A percentile compares a stretch with the other conserved stretches of the same genome.
phyloP scores from a whole-genome alignment of 768 basidiomycete species.

The Suillus weaverae region DNA sequence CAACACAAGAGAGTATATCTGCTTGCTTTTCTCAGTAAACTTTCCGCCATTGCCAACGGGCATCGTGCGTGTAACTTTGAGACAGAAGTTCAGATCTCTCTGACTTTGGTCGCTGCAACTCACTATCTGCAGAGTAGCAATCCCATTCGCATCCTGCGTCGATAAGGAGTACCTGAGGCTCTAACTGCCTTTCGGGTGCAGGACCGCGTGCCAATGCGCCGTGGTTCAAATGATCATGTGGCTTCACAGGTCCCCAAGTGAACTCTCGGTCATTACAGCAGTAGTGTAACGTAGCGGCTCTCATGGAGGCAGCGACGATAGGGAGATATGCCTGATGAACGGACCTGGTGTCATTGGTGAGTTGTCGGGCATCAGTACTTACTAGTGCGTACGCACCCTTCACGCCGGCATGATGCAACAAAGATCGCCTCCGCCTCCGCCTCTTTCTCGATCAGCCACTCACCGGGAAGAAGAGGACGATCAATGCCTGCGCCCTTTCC shows the following conservation, averaged over 20 bases:
- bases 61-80: slow-evolving; percentile 74
- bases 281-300: slow-evolving; percentile 91
- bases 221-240: slow-evolving; percentile 55
- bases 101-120: slow-evolving; percentile 16
- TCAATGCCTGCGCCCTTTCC: slow-evolving; percentile 40
- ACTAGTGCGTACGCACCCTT: slow-evolving; percentile 58
- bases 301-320: slow-evolving; percentile 84
- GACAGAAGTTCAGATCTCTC: slow-evolving; percentile 38
- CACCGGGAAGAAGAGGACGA: slow-evolving; percentile 62
- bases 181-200: slow-evolving; percentile 37
- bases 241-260: slow-evolving; percentile 74
- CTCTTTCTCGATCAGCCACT: slow-evolving; percentile 92
- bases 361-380: neutral
- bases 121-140: slow-evolving; percentile 65
- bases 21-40: slow-evolving; percentile 78
- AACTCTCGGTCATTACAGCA: slow-evolving; percentile 90
- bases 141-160: slow-evolving; percentile 94
- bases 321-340: slow-evolving; percentile 90
- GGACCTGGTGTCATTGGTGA: slow-evolving; percentile 45
- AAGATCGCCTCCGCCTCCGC: slow-evolving; percentile 94
- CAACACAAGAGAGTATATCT: slow-evolving; percentile 84
- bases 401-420: slow-evolving; percentile 83
- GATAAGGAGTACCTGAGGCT: slow-evolving; percentile 80
- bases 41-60: slow-evolving; percentile 93
- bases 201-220: slow-evolving; percentile 44